phyloP scores from a whole-genome alignment of 768 basidiomycete genomes.

The Neoboletus subvelutipes region DNA sequence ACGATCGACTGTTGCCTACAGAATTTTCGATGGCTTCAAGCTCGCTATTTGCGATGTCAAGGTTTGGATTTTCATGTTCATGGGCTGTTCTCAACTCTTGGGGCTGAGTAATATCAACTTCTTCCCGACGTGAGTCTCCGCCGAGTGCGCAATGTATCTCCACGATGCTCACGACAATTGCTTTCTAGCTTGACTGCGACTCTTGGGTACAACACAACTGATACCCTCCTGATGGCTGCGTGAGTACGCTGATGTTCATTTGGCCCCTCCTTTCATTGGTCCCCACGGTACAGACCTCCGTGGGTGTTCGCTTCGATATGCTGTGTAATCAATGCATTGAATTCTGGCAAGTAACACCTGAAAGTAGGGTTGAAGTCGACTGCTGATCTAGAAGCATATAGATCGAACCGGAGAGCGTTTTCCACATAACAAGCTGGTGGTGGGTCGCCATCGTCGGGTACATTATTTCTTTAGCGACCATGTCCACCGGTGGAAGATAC shows the following conservation, averaged over 20 bases:
- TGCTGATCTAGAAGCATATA: slow-evolving; percentile 12
- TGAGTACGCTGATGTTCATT: slow-evolving; percentile 29
- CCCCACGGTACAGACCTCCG: slow-evolving; percentile 45
- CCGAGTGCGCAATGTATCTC: not conserved
- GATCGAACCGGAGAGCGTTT: slow-evolving; percentile 65
- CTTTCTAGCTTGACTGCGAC: slow-evolving; percentile 50
- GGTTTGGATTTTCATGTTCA: slow-evolving; percentile 52
- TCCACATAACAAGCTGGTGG: slow-evolving; percentile 56
- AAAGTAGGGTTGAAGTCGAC: not conserved
- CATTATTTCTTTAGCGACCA: slow-evolving; percentile 55
- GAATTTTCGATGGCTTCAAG: slow-evolving; percentile 50
- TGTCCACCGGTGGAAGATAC: slow-evolving; percentile 51
- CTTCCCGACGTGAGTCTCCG: slow-evolving; percentile 46
- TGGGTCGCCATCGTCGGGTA: slow-evolving; percentile 61
- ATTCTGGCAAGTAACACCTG: slow-evolving; percentile 40
- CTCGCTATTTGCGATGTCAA: slow-evolving; percentile 57
- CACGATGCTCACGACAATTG: not conserved
- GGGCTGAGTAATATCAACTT: slow-evolving; percentile 63
- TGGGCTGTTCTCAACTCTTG: slow-evolving; percentile 49
- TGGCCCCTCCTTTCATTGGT: not conserved
- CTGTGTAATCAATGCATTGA: slow-evolving; percentile 53
- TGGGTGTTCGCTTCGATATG: slow-evolving; percentile 57
- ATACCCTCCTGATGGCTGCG: slow-evolving; percentile 61
- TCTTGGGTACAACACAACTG: slow-evolving; percentile 58
- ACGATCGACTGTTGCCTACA: slow-evolving; percentile 17